phyloP scores from a whole-genome alignment of 164 flowering plant genomes.

The Protea cynaroides region DNA sequence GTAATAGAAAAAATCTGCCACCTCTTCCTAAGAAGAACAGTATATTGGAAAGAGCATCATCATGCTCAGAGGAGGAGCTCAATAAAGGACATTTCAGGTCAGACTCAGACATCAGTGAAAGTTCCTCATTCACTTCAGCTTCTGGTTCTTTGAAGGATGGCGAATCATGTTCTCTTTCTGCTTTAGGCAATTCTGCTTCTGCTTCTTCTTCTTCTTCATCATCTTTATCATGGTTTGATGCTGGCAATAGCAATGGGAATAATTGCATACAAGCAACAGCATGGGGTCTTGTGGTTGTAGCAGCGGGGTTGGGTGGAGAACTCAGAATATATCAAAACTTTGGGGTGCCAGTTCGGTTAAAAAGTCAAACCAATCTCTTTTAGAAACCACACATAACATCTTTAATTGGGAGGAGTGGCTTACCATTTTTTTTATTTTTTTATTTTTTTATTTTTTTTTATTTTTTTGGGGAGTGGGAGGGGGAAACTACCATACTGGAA shows the following conservation, averaged over 20 bases:
- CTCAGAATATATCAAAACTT: slow-evolving; percentile 83
- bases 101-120: slow-evolving; percentile 33
- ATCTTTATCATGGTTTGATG: background rate
- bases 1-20: too few species aligned
- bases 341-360: slow-evolving; percentile 68
- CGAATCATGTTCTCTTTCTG: slow-evolving; percentile 41
- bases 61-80: slow-evolving; percentile 22
- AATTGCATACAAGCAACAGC: slow-evolving; percentile 48
- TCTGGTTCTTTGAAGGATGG: slow-evolving; percentile 56
- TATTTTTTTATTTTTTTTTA: too few species aligned
- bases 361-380: too few species aligned
- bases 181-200: slow-evolving; percentile 77
- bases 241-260: slow-evolving; percentile 31
- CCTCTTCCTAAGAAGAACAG: slow-evolving; percentile 25
- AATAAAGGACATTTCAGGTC: too few species aligned
- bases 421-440: too few species aligned
- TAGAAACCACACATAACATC: too few species aligned
- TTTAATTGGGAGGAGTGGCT: too few species aligned
- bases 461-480: too few species aligned
- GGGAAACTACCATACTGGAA: too few species aligned
- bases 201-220: too few species aligned
- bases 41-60: slow-evolving; percentile 27
- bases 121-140: too few species aligned
- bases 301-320: slow-evolving; percentile 84
- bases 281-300: slow-evolving; percentile 91